Evolutionary conservation across 768 basidiomycete species (phyloP).

Genomic region (Pleurotus giganteus): DNA sequence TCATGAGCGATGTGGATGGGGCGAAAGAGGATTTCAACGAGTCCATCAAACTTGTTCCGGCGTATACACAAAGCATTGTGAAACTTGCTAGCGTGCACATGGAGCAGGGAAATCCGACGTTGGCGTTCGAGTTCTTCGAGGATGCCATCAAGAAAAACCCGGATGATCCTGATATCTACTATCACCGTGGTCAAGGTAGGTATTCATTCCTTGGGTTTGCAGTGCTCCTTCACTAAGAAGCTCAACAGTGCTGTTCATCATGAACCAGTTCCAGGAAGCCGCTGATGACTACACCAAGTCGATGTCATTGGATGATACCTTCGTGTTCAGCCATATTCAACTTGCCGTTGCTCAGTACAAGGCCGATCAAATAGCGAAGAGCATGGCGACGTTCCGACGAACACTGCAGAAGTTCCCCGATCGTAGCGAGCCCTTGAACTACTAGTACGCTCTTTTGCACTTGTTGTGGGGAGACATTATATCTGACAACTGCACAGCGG

Average conservation of each 20-base stretch:
- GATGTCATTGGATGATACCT: slow-evolving; percentile 78
- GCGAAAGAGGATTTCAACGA: slow-evolving; percentile 84
- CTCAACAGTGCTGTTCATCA: slow-evolving; percentile 83
- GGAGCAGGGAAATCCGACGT: slow-evolving; percentile 83
- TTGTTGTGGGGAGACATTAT: background rate
- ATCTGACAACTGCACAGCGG: slow-evolving; percentile 50
- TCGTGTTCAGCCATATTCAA: slow-evolving; percentile 98
- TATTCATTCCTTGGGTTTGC: slow-evolving; percentile 2
- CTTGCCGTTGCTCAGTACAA: slow-evolving; percentile 98
- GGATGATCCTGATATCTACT: slow-evolving; percentile 93
- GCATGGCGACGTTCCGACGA: slow-evolving; percentile 88
- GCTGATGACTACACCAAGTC: slow-evolving; percentile 91
- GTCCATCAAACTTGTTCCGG: slow-evolving; percentile 64
- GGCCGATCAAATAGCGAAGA: slow-evolving; percentile 67
- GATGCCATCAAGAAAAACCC: slow-evolving; percentile 80
- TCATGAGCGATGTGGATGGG: slow-evolving; percentile 77
- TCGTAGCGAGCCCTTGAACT: slow-evolving; percentile 88
- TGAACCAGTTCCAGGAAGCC: slow-evolving; percentile 83
- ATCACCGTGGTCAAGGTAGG: slow-evolving; percentile 95
- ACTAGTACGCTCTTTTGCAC: slow-evolving; percentile 63
- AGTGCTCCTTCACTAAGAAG: background rate
- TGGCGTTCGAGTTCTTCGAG: slow-evolving; percentile 90
- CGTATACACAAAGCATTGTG: slow-evolving; percentile 85
- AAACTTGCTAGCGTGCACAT: slow-evolving; percentile 97
- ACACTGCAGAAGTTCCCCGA: slow-evolving; percentile 85